Evolutionary conservation across 129 eudicot species (phyloP).

Genomic region (Flaveria linearis): DNA sequence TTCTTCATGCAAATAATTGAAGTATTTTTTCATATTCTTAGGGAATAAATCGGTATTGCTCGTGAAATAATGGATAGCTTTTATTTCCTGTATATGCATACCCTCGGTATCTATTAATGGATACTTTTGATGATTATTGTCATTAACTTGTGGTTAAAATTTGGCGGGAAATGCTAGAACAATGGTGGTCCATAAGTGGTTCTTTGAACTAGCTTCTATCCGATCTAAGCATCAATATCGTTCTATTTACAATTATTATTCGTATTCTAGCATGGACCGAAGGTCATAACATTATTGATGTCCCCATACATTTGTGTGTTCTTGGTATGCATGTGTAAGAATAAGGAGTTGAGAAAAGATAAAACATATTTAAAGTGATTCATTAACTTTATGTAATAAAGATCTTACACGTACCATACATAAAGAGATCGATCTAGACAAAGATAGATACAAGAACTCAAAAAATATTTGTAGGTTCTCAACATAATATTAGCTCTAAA

Average conservation of each 20-base stretch:
- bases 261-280: slow-evolving; percentile 34
- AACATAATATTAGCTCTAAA: neutral
- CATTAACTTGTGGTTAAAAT: neutral
- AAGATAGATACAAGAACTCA: neutral
- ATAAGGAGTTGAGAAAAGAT: neutral
- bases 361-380: neutral
- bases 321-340: slow-evolving; percentile 16
- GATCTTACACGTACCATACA: too few relatives aligned
- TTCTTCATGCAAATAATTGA: slow-evolving; percentile 34
- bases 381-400: neutral
- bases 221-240: slow-evolving; percentile 2
- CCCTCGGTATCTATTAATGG: slow-evolving; percentile 24
- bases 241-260: slow-evolving; percentile 13
- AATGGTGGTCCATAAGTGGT: slow-evolving; percentile 12
- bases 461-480: neutral
- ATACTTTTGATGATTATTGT: slow-evolving; percentile 19
- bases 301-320: slow-evolving; percentile 11
- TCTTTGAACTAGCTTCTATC: slow-evolving; percentile 12
- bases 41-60: slow-evolving; percentile 23
- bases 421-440: too few relatives aligned
- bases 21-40: slow-evolving; percentile 27
- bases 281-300: slow-evolving; percentile 12
- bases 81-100: slow-evolving; percentile 21
- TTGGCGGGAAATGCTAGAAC: slow-evolving; percentile 13
- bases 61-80: slow-evolving; percentile 12